phyloP scores from a whole-genome alignment of 495 filamentous ascomycete species.

The Xylaria scruposa region DNA sequence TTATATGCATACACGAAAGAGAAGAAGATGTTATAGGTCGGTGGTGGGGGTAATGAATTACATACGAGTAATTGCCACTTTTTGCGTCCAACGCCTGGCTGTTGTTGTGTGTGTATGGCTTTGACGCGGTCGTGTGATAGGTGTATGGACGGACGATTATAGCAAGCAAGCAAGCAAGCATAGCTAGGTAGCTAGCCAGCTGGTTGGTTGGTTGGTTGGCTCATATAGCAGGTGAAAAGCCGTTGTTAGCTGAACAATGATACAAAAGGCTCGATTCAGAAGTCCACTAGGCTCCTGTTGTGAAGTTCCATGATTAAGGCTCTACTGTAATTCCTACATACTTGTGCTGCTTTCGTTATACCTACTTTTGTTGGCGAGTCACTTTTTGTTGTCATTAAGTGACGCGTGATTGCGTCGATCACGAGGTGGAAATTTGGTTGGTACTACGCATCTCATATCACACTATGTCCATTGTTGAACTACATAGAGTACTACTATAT shows the following conservation, averaged over 20 bases:
- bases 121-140: background rate
- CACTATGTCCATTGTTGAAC: too few species aligned
- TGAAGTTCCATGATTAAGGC: background rate
- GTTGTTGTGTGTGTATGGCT: background rate
- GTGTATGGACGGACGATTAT: background rate
- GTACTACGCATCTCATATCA: too few species aligned
- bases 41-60: constrained; percentile 7
- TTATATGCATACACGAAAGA: constrained; percentile 17
- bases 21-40: background rate
- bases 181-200: background rate
- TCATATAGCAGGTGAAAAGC: background rate
- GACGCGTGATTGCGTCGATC: background rate
- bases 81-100: background rate
- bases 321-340: too few species aligned
- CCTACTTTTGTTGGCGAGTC: background rate
- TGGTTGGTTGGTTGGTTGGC: background rate
- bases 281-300: background rate
- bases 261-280: constrained; percentile 13
- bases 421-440: background rate
- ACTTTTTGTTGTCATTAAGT: background rate
- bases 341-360: too few species aligned
- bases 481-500: too few species aligned
- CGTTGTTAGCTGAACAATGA: constrained; percentile 8
- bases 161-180: background rate
- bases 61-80: constrained; percentile 1